phyloP scores from a whole-genome alignment of 164 flowering plant species.

The Amborella trichopoda region DNA sequence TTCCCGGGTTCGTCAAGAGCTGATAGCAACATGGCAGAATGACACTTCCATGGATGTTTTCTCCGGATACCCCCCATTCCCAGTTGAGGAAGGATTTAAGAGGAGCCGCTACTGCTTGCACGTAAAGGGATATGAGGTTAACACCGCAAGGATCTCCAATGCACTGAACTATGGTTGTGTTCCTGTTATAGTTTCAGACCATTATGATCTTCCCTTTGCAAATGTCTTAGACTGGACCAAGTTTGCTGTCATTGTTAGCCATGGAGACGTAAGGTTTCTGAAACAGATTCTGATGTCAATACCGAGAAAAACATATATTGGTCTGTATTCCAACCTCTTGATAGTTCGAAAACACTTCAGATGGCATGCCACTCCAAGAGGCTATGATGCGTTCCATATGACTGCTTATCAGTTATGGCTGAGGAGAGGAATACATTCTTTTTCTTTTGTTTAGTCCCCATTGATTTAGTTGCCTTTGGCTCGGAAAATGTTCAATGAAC shows the following conservation, averaged over 20 bases:
- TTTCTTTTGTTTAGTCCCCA: too few relatives aligned
- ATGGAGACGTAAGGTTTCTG: constrained; percentile 20
- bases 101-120: constrained; percentile 41
- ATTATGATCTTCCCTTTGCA: constrained; percentile 50
- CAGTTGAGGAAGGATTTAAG: constrained; percentile 33
- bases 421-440: constrained; percentile 17
- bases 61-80: constrained; percentile 14
- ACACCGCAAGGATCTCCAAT: constrained; percentile 46
- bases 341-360: constrained; percentile 33
- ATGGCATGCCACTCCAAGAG: constrained; percentile 31
- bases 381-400: constrained; percentile 44
- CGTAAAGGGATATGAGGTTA: constrained; percentile 54
- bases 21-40: constrained; percentile 28
- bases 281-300: constrained; percentile 23
- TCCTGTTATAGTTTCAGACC: constrained; percentile 43
- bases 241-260: constrained; percentile 33
- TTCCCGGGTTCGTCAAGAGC: constrained; percentile 21
- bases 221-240: constrained; percentile 43
- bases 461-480: too few relatives aligned
- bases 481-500: too few relatives aligned
- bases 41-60: constrained; percentile 30
- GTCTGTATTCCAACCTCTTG: constrained; percentile 27
- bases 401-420: constrained; percentile 45
- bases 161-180: constrained; percentile 50
- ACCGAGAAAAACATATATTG: constrained; percentile 15